phyloP scores from a whole-genome alignment of 768 basidiomycete species.

The Megacollybia marginata region DNA sequence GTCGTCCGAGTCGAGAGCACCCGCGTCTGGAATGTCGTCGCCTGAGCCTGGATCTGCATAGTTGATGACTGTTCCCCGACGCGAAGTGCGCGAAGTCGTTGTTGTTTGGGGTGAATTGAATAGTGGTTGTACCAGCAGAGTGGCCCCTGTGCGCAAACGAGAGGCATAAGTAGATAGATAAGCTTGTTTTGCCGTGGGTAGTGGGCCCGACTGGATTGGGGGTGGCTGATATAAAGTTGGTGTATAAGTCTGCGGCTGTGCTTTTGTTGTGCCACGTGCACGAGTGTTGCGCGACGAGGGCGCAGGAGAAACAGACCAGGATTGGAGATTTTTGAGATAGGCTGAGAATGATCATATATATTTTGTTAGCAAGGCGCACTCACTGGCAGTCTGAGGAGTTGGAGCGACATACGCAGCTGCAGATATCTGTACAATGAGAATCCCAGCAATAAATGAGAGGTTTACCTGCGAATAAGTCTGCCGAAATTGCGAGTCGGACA shows the following conservation, averaged over 20 bases:
- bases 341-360: slow-evolving; percentile 28
- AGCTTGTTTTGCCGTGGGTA: slow-evolving; percentile 64
- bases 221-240: slow-evolving; percentile 29
- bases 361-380: slow-evolving; percentile 16
- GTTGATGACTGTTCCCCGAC: slow-evolving; percentile 70
- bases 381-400: slow-evolving; percentile 21
- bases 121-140: slow-evolving; percentile 88
- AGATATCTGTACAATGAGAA: slow-evolving; percentile 23
- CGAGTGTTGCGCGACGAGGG: slow-evolving; percentile 43
- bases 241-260: slow-evolving; percentile 29
- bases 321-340: slow-evolving; percentile 64
- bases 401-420: slow-evolving; percentile 36
- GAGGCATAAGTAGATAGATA: slow-evolving; percentile 79
- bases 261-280: slow-evolving; percentile 23
- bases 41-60: slow-evolving; percentile 83
- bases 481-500: slow-evolving; percentile 58
- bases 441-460: background rate
- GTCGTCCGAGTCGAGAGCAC: slow-evolving; percentile 77
- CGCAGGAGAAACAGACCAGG: slow-evolving; percentile 51
- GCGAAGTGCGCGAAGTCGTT: slow-evolving; percentile 33
- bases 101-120: slow-evolving; percentile 26
- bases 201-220: slow-evolving; percentile 17
- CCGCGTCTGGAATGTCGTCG: slow-evolving; percentile 76
- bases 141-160: slow-evolving; percentile 83
- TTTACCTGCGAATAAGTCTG: slow-evolving; percentile 51